Percentiles rank a stretch among this genome's conserved stretches.
These are phyloP conservation scores for Suillus discolor DNA, from an alignment of 768 basidiomycete species.

Conservation along the genomic window DNA sequence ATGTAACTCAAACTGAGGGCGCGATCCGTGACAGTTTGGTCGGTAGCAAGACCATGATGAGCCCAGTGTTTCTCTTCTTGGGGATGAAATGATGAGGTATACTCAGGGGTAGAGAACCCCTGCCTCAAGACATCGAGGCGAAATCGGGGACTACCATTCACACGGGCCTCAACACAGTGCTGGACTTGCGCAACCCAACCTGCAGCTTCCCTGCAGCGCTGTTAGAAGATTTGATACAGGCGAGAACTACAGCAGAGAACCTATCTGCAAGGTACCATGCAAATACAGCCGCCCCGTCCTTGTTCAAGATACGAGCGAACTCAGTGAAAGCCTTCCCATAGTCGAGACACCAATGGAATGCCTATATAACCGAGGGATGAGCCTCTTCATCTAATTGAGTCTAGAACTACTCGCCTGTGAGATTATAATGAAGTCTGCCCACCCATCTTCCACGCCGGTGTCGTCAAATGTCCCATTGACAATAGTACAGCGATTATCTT, in stretches of 20 bases:
- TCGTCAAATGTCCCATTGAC: constrained; percentile 70
- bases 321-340: constrained; percentile 65
- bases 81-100: constrained; percentile 60
- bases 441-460: constrained; percentile 59
- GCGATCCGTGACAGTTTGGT: constrained; percentile 63
- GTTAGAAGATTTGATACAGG: not conserved
- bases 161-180: constrained; percentile 60
- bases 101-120: constrained; percentile 63
- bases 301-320: constrained; percentile 70
- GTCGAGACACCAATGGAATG: constrained; percentile 93
- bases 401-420: constrained; percentile 55
- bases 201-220: constrained; percentile 50
- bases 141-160: constrained; percentile 80
- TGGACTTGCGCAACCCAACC: constrained; percentile 78
- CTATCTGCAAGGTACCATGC: constrained; percentile 94
- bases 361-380: constrained; percentile 43
- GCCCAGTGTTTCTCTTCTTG: constrained; percentile 56
- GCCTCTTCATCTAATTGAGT: constrained; percentile 26
- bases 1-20: constrained; percentile 87
- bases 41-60: constrained; percentile 54
- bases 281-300: constrained; percentile 64
- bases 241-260: constrained; percentile 34
- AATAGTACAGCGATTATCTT: constrained; percentile 33
- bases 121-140: constrained; percentile 74
- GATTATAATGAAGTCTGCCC: constrained; percentile 80